Conservation (phyloP, 768 basidiomycete genomes). For the Paxillus ammoniavirescens region DNA sequence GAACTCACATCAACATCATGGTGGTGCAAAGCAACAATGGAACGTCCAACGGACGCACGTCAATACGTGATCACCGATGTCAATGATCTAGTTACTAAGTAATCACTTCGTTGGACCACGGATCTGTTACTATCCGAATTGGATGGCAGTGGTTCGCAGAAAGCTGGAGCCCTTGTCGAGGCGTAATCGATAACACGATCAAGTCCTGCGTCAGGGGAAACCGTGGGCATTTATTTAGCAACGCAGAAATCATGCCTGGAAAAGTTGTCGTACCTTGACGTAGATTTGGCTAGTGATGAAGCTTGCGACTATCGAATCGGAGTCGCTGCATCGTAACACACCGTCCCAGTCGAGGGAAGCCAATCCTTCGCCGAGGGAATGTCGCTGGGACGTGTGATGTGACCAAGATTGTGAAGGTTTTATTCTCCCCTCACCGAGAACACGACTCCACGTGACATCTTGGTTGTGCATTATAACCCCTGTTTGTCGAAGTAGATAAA, state of each 20-base stretch:
- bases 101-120: conserved; percentile 33
- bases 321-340: conserved; percentile 36
- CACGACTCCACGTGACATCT: conserved; percentile 8
- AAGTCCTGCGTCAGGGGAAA: conserved; percentile 46
- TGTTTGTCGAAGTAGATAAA: conserved; percentile 55
- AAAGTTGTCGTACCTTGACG: conserved; percentile 44
- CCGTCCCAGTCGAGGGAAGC: conserved; percentile 64
- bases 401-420: conserved; percentile 41
- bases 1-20: too few relatives aligned
- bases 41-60: too few relatives aligned
- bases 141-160: conserved; percentile 46
- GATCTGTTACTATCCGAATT: conserved; percentile 59
- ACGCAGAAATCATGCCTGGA: neutral
- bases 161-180: conserved; percentile 36
- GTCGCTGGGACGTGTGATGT: conserved; percentile 1
- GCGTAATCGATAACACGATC: conserved; percentile 48
- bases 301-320: conserved; percentile 40
- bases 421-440: conserved; percentile 50
- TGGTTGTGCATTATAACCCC: conserved; percentile 31
- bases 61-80: too few relatives aligned
- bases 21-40: too few relatives aligned
- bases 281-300: conserved; percentile 46
- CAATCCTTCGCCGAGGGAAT: conserved; percentile 24
- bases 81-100: too few relatives aligned
- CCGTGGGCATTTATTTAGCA: neutral